phyloP scores from a whole-genome alignment of 208 protist species.

The Endotrypanum monterogeii region DNA sequence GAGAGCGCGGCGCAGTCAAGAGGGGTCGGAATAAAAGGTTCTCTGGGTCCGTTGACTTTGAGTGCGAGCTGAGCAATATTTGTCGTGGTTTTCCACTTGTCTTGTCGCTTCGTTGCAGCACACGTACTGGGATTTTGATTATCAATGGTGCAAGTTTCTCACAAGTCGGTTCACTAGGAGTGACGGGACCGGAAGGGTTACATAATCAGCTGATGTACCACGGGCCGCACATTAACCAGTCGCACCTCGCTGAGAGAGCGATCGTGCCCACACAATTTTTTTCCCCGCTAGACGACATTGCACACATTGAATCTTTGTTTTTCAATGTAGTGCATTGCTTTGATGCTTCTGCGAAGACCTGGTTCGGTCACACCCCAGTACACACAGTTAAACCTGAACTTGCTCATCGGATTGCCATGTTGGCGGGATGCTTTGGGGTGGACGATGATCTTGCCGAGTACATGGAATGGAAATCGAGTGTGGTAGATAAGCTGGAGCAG shows the following conservation, averaged over 20 bases:
- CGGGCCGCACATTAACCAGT: constrained; percentile 53
- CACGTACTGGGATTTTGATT: constrained; percentile 33
- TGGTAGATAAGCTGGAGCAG: constrained; percentile 20
- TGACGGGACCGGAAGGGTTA: constrained; percentile 25
- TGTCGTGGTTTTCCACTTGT: constrained; percentile 29
- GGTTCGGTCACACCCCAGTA: constrained; percentile 65
- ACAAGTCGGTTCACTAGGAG: neutral
- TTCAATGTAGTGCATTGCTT: constrained; percentile 27
- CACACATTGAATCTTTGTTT: constrained; percentile 18
- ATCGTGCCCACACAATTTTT: neutral
- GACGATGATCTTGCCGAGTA: constrained; percentile 65
- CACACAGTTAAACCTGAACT: constrained; percentile 57
- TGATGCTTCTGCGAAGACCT: constrained; percentile 11
- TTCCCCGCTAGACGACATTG: constrained; percentile 16
- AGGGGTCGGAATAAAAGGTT: neutral
- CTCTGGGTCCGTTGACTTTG: constrained; percentile 13
- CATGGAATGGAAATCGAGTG: constrained; percentile 36
- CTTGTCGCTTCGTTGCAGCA: constrained; percentile 24
- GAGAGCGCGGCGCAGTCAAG: no score
- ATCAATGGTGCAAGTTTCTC: constrained; percentile 43
- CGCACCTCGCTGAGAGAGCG: constrained; percentile 37
- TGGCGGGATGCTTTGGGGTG: constrained; percentile 41
- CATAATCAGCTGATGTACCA: constrained; percentile 39
- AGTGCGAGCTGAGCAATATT: constrained; percentile 35
- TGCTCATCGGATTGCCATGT: constrained; percentile 27